A percentile compares a stretch with the other conserved stretches of the same genome.
phyloP scores from a whole-genome alignment of 768 basidiomycete species.

The Leccinum disarticulatum region DNA sequence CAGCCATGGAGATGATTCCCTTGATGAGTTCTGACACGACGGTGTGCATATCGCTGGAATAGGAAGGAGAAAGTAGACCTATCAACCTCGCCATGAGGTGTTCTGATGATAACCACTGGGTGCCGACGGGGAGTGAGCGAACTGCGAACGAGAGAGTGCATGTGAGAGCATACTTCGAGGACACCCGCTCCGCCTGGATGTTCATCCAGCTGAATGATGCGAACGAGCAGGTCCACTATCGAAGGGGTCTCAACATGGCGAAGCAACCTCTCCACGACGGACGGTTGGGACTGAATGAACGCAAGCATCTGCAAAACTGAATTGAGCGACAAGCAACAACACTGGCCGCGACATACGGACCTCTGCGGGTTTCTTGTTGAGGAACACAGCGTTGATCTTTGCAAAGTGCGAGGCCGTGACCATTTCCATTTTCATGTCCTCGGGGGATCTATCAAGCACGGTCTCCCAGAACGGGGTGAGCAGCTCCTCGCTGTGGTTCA shows the following conservation, averaged over 20 bases:
- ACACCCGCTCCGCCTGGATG: constrained; percentile 77
- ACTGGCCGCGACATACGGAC: constrained; percentile 56
- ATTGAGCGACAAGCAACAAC: constrained; percentile 20
- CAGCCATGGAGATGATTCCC: constrained; percentile 91
- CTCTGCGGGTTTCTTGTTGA: constrained; percentile 88
- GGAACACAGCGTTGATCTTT: constrained; percentile 88
- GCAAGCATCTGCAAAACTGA: constrained; percentile 71
- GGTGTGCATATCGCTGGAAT: constrained; percentile 74
- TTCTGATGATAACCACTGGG: constrained; percentile 86
- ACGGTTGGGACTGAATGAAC: constrained; percentile 84
- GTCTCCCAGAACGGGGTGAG: constrained; percentile 91
- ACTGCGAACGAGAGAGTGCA: constrained; percentile 29
- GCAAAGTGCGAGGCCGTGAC: constrained; percentile 90
- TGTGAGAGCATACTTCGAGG: constrained; percentile 69
- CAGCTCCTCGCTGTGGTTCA: constrained; percentile 67
- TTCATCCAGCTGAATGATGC: constrained; percentile 89
- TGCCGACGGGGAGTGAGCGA: constrained; percentile 29
- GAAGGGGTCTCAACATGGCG: constrained; percentile 86
- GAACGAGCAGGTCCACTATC: constrained; percentile 86
- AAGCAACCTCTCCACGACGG: constrained; percentile 79
- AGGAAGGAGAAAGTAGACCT: constrained; percentile 75
- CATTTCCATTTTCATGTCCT: constrained; percentile 86
- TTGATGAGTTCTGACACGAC: constrained; percentile 91
- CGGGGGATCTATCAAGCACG: constrained; percentile 73
- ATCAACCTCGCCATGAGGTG: constrained; percentile 80